Evolutionary conservation across 2,329 filamentous ascomycete species (phyloP), one percentile per base, ranked within the genome.

Genomic region (Sarocladiaceae sp.): DNA sequence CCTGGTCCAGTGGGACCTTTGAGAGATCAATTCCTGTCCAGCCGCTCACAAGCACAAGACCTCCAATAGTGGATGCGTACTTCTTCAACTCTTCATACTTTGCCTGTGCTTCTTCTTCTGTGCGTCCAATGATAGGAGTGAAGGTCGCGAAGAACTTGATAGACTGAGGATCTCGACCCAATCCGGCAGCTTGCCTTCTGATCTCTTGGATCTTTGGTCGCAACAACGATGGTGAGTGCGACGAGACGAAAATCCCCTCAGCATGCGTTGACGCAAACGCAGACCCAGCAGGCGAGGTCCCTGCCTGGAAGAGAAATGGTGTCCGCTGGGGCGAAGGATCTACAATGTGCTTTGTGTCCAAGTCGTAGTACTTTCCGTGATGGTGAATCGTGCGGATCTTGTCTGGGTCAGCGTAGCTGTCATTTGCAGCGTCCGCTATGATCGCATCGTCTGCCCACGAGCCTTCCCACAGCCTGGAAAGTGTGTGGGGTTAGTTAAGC

Each of bases 91-190:
- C 78, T 0, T 68, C 62, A 43, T 82, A 76, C 60, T 86, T 86
- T 5, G 70, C 74, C 47, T 70, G 62, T 0, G 84, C 83, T 55
- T 85, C 82, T 45, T 81, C 78, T 49, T 84, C 74, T 0, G 82
- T 87, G 27, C 60, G 66, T 0, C 80, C 83, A 0, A 88, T 62
- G 9, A 88, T 74, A 0, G 82, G 77, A 10, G 78, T 82, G 1
- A 85, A 69, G 15, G 83, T 68, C 0, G 82, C 80, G 0, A 87
- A 65, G 16, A 87, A 79, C 60, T 86, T 87, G 57, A 88, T 80
- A 47, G 68, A 73, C 3, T 57, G 60, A 0, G 75, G 73, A 53
- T 85, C 74, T 3, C 83, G 68, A 0, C 80, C 80, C 33, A 69
- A 72, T 33, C 71, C 64, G 16, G 61, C 60, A 0, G 82, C 81